Base-by-base conservation (phyloP, 1,139 yeast species). In the Zygoascus meyerae region DNA sequence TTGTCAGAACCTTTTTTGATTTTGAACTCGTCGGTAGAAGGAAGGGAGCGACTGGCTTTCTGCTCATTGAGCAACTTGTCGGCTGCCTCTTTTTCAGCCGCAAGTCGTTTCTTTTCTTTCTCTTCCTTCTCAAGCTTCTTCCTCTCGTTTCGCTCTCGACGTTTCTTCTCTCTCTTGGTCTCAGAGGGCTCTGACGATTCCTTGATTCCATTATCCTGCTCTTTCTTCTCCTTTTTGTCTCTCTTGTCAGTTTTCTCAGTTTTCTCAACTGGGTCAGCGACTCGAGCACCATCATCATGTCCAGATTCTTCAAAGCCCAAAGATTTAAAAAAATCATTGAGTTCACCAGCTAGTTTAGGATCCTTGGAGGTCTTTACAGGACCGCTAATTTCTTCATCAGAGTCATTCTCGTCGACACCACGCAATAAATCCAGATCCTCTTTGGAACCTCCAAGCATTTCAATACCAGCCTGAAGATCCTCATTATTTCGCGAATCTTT, bases 381-480 rank as follows among this genome's bases (percentile, higher is more conserved):
- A 10, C 39, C 68, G n/a, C 55, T 50, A 40, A 61, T 73, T 17
- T 78, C 56, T 11, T 74, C 72, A 29, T 85, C 69, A 49, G 81
- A 90, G 12, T 62, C 62, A 16, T 65, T 67, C 14, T 63, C 69
- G 35, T 60, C 68, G 8, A 85, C 58, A 12, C 72, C 79, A 14
- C 70, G 69, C 18, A 83, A 56, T 49, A 83, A 64, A 30, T 70
- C 72, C 42, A 83, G 62, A 60, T 83, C 90, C 28, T 74, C 86
- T 53, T 79, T 83, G 15, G 81, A 70, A 8, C 89, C 92, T 18
- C 90, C 90, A 17, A 83, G 66, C 5, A 75, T 75, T 40, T 53
- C 55, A 38, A 62, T 49, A 34, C 58, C 65, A 42, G 51, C 46
- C 47, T 53, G 44, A 30, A 55, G 36, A 10, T 45, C 48, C 28